phyloP scores from a whole-genome alignment of 306 rosid genomes.

The Prunus padus region DNA sequence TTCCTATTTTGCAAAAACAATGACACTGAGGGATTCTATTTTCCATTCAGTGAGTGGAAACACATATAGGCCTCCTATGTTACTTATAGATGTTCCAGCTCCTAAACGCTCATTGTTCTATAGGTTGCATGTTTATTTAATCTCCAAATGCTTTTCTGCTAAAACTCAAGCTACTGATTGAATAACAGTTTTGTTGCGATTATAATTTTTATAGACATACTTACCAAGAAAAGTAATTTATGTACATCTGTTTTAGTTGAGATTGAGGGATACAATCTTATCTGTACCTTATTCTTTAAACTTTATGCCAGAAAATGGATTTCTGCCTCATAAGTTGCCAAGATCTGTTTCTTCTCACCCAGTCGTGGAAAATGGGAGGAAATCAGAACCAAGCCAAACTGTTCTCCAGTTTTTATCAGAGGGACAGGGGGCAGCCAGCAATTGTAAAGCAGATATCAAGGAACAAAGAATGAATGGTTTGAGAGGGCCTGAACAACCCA shows the following conservation, averaged over 20 bases:
- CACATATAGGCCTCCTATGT: background rate
- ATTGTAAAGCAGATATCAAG: constrained; percentile 5
- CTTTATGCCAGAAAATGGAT: constrained; percentile 18
- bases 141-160: background rate
- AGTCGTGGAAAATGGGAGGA: constrained; percentile 11
- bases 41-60: background rate
- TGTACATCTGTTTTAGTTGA: background rate
- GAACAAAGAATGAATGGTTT: constrained; percentile 1
- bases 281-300: constrained; percentile 6
- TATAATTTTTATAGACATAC: background rate
- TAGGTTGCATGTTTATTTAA: background rate
- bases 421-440: background rate
- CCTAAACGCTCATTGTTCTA: background rate
- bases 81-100: background rate
- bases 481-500: constrained; percentile 2
- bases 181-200: background rate
- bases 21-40: background rate
- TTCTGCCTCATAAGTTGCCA: constrained; percentile 16
- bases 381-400: constrained; percentile 11
- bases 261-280: background rate
- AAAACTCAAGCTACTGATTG: background rate
- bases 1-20: background rate
- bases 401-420: background rate
- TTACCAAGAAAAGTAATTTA: background rate
- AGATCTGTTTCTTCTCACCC: constrained; percentile 6